Conservation (phyloP, 768 basidiomycete species). For the Lyophyllum atratum region DNA sequence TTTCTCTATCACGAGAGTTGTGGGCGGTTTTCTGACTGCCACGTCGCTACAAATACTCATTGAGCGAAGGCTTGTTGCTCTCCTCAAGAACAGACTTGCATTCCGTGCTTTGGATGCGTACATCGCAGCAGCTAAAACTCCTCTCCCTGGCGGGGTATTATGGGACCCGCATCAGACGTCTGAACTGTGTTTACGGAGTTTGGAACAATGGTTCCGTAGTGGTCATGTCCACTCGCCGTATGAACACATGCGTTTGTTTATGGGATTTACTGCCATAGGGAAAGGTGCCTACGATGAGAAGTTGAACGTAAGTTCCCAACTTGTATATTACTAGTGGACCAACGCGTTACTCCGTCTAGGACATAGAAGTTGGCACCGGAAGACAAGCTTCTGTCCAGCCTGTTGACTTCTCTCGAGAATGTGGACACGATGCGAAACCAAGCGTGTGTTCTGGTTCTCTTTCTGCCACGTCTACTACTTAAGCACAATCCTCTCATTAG, state of each 20-base stretch:
- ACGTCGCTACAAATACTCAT: constrained; percentile 15
- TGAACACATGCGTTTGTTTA: not conserved
- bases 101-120: constrained; percentile 2
- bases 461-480: too few species aligned
- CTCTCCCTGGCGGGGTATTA: not conserved
- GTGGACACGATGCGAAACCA: too few species aligned
- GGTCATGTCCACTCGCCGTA: not conserved
- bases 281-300: not conserved
- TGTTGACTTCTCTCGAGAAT: too few species aligned
- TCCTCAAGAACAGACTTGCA: constrained; percentile 1
- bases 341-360: too few species aligned
- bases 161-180: constrained; percentile 2
- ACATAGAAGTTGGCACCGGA: too few species aligned
- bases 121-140: not conserved
- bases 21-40: constrained; percentile 15
- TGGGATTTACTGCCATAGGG: not conserved
- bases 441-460: too few species aligned
- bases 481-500: too few species aligned
- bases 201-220: not conserved
- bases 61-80: constrained; percentile 5
- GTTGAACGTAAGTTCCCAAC: too few species aligned
- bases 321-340: too few species aligned
- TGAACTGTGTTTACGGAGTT: not conserved
- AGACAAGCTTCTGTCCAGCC: too few species aligned
- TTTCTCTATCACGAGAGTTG: constrained; percentile 12